Percentiles rank a stretch among this genome's conserved stretches.
These are phyloP conservation scores for Tetrahymena thermophila DNA, from an alignment of 73 alveolate genomes.

Conservation along the genomic window DNA sequence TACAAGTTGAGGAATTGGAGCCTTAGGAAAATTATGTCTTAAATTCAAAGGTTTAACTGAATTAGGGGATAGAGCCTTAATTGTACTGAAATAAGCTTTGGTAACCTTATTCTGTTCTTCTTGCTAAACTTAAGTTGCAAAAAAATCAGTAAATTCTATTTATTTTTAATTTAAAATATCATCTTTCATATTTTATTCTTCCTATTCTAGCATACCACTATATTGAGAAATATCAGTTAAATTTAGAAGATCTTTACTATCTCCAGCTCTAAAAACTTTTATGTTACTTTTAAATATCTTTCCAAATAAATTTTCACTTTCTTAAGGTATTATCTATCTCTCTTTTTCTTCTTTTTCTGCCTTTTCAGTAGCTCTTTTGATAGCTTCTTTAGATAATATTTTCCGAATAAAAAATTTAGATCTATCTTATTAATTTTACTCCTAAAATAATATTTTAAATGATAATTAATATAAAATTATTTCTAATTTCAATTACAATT, in stretches of 20 bases:
- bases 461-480: too few relatives aligned
- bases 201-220: not conserved
- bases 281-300: not conserved
- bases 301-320: not conserved
- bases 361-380: not conserved
- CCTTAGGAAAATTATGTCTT: not conserved
- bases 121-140: not conserved
- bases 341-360: not conserved
- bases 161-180: not conserved
- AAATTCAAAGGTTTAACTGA: not conserved
- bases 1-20: not conserved
- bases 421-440: not conserved
- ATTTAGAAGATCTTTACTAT: not conserved
- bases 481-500: too few relatives aligned
- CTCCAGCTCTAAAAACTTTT: not conserved
- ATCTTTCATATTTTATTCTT: not conserved
- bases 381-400: not conserved
- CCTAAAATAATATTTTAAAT: not conserved
- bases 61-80: not conserved
- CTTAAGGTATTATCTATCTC: not conserved
- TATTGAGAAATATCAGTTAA: not conserved
- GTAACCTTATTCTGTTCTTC: not conserved
- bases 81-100: not conserved
- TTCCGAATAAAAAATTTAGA: not conserved
- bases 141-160: not conserved